phyloP scores from a whole-genome alignment of 495 filamentous ascomycete species.

The Penicillium paxilli region DNA sequence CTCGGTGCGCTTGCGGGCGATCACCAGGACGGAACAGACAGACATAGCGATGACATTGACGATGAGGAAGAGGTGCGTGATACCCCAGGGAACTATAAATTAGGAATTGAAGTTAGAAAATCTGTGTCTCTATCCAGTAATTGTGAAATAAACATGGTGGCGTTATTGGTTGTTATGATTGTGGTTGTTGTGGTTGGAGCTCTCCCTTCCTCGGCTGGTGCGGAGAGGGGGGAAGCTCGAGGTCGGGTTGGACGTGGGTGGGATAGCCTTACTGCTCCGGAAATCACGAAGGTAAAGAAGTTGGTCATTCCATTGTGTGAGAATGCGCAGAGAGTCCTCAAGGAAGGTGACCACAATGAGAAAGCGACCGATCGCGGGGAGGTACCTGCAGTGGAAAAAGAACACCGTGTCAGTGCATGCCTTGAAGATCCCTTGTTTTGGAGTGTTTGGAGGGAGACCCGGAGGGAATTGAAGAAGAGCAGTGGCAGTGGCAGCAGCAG shows the following conservation, averaged over 20 bases:
- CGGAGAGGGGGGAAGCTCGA: neutral
- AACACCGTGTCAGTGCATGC: constrained; percentile 37
- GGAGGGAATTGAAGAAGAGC: neutral
- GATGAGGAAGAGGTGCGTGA: constrained; percentile 93
- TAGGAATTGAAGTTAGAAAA: constrained; percentile 17
- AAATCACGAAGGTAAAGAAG: constrained; percentile 90
- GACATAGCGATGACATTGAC: constrained; percentile 89
- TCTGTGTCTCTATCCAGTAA: neutral
- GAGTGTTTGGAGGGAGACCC: neutral
- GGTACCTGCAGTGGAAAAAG: constrained; percentile 60
- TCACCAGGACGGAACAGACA: constrained; percentile 78
- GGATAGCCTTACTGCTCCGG: constrained; percentile 71
- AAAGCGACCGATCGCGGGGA: constrained; percentile 94
- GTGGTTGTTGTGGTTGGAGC: neutral
- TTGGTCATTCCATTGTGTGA: constrained; percentile 98
- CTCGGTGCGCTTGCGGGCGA: constrained; percentile 86
- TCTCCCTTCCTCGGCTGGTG: neutral
- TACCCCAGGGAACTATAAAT: constrained; percentile 73
- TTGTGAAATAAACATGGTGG: no score
- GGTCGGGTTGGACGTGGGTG: neutral
- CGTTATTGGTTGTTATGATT: neutral
- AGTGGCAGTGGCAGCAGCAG: neutral
- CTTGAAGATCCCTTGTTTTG: constrained; percentile 24
- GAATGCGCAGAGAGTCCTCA: constrained; percentile 91
- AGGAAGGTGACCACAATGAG: constrained; percentile 98